Evolutionary conservation across 805 yeast species (phyloP).

Genomic region (Lipomyces orientalis): DNA sequence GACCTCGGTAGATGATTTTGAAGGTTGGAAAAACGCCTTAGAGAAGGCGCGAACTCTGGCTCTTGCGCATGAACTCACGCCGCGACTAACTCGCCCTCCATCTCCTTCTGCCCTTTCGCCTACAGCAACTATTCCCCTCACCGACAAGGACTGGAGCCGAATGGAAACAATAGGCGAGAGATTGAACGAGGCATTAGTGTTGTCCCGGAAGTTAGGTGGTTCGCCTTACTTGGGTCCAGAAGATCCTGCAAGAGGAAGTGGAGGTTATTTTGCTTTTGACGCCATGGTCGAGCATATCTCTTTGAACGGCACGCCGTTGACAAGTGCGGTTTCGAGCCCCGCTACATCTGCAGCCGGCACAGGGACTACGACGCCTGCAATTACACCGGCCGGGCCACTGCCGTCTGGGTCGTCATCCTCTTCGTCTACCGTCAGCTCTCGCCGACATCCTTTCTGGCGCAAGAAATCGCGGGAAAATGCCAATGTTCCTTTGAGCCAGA

Average conservation of each 20-base stretch:
- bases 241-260: slow-evolving; percentile 3
- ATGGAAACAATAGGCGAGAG: slow-evolving; percentile 18
- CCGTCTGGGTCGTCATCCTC: slow-evolving; percentile 9
- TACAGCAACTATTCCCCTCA: slow-evolving; percentile 1
- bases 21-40: slow-evolving; percentile 77
- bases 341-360: slow-evolving; percentile 6
- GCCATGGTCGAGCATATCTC: slow-evolving; percentile 15
- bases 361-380: background rate
- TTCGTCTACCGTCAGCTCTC: slow-evolving; percentile 5
- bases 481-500: background rate
- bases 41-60: slow-evolving; percentile 27
- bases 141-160: slow-evolving; percentile 18
- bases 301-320: background rate
- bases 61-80: background rate
- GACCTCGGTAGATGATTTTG: slow-evolving; percentile 65
- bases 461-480: slow-evolving; percentile 1
- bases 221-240: background rate
- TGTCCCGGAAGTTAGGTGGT: slow-evolving; percentile 8
- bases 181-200: slow-evolving; percentile 15
- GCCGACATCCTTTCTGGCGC: slow-evolving; percentile 17
- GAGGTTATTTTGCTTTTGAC: slow-evolving; percentile 21
- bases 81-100: background rate
- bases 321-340: background rate
- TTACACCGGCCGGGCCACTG: background rate
- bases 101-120: slow-evolving; percentile 14